phyloP scores from a whole-genome alignment of 768 basidiomycete genomes.

The Tricholoma bakamatsutake region DNA sequence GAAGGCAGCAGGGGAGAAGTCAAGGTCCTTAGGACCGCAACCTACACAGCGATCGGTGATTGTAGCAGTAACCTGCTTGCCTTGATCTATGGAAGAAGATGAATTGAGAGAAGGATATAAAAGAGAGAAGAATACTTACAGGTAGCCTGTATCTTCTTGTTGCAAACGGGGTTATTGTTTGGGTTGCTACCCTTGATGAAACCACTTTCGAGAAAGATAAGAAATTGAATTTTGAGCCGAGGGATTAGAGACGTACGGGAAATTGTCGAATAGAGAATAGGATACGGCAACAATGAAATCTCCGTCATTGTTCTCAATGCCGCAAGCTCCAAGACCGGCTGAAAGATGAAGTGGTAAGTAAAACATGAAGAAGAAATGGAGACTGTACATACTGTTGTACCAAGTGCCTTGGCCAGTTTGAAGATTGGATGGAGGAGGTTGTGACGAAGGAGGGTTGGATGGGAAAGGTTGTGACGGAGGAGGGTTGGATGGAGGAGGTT shows the following conservation, averaged over 20 bases:
- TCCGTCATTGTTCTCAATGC: conserved; percentile 44
- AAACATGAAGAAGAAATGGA: neutral
- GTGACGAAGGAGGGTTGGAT: too few species aligned
- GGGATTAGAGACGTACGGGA: conserved; percentile 40
- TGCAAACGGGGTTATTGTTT: conserved; percentile 73
- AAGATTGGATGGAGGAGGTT: conserved; percentile 6
- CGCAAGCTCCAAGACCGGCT: conserved; percentile 65
- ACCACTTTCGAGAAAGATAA: conserved; percentile 32
- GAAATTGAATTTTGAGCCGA: neutral
- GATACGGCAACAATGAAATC: conserved; percentile 59
- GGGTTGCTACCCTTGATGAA: conserved; percentile 55
- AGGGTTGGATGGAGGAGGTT: conserved; percentile 6
- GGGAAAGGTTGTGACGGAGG: too few species aligned
- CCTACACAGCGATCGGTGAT: conserved; percentile 60
- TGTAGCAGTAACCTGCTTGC: conserved; percentile 40
- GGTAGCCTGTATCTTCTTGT: conserved; percentile 33
- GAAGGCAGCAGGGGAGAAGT: conserved; percentile 62
- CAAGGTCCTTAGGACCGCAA: conserved; percentile 48
- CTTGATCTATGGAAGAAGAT: conserved; percentile 37
- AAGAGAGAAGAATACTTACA: conserved; percentile 36
- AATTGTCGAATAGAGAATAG: conserved; percentile 46
- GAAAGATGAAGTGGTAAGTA: conserved; percentile 4
- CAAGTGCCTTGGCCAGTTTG: conserved; percentile 53
- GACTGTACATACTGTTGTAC: conserved; percentile 36
- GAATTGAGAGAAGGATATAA: neutral